phyloP scores from a whole-genome alignment of 2,329 filamentous ascomycete species.

The Pezicula neosporulosa region DNA sequence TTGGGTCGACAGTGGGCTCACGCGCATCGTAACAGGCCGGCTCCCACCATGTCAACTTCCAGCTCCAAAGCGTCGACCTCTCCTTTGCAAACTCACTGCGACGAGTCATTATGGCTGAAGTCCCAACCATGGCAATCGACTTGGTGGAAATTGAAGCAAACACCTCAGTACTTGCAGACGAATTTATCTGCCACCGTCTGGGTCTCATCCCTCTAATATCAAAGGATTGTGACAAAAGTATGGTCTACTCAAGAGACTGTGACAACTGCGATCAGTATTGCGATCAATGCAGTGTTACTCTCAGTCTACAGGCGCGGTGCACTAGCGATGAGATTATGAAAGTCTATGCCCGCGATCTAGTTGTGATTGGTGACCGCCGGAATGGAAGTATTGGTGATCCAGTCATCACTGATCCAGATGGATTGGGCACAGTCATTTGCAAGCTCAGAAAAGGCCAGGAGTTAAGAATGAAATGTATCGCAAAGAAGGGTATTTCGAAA shows the following conservation, averaged over 20 bases:
- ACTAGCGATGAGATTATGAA: slow-evolving; percentile 85
- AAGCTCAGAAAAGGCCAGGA: slow-evolving; percentile 91
- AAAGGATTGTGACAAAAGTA: slow-evolving; percentile 69
- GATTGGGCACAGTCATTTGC: slow-evolving; percentile 79
- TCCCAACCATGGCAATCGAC: slow-evolving; percentile 92
- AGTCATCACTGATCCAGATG: slow-evolving; percentile 78
- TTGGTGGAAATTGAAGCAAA: slow-evolving; percentile 90
- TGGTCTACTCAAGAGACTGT: slow-evolving; percentile 90
- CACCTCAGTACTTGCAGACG: slow-evolving; percentile 92
- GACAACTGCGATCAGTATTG: slow-evolving; percentile 89
- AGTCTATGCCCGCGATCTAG: slow-evolving; percentile 87
- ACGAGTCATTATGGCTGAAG: slow-evolving; percentile 86
- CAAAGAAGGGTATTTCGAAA: slow-evolving; percentile 98
- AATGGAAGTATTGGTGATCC: slow-evolving; percentile 77
- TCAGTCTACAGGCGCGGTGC: slow-evolving; percentile 83
- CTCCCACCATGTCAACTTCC: slow-evolving; percentile 80
- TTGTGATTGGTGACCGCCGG: slow-evolving; percentile 65
- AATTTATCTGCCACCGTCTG: slow-evolving; percentile 90
- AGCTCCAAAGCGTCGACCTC: slow-evolving; percentile 84
- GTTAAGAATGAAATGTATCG: slow-evolving; percentile 84
- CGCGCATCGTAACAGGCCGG: slow-evolving; percentile 58
- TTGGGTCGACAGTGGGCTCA: slow-evolving; percentile 14
- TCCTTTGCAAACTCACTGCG: slow-evolving; percentile 91
- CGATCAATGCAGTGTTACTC: slow-evolving; percentile 82
- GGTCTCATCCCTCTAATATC: slow-evolving; percentile 86